Evolutionary conservation across 768 basidiomycete genomes (phyloP).

Genomic region (Polyporus arcularius): DNA sequence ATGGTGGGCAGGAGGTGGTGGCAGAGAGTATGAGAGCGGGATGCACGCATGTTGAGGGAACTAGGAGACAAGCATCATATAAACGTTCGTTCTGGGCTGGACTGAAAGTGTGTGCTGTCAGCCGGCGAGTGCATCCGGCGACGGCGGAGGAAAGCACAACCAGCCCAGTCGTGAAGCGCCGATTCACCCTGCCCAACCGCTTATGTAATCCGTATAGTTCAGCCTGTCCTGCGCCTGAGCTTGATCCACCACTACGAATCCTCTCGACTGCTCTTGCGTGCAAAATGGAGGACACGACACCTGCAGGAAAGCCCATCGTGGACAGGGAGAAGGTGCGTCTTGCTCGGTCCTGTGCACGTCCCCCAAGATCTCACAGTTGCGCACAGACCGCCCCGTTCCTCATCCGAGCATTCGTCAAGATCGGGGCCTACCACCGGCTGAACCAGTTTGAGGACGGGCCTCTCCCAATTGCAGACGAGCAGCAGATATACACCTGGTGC

Average conservation of each 20-base stretch:
- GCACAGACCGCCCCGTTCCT: conserved; percentile 77
- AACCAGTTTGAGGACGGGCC: conserved; percentile 76
- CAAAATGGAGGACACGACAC: conserved; percentile 42
- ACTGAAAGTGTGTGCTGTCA: conserved; percentile 2
- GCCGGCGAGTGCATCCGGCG: not conserved
- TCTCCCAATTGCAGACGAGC: conserved; percentile 77
- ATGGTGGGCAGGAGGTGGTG: not conserved
- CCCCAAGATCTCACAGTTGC: not conserved
- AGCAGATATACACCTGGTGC: conserved; percentile 81
- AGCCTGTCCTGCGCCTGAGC: too few relatives aligned
- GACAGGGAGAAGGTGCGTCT: conserved; percentile 57
- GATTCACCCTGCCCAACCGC: not conserved
- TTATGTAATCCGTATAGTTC: not conserved
- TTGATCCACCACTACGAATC: not conserved
- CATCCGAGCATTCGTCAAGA: conserved; percentile 80
- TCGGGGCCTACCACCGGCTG: conserved; percentile 75
- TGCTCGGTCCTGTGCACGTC: not conserved
- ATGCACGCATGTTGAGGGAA: not conserved
- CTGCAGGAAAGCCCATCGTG: conserved; percentile 49
- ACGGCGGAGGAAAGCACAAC: not conserved
- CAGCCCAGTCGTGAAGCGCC: not conserved
- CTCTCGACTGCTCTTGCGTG: not conserved
- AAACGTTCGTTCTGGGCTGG: not conserved
- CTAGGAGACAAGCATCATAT: not conserved
- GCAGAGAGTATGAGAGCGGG: not conserved